These are phyloP conservation scores for Cladobotryum mycophilum DNA, from an alignment of 2,329 filamentous ascomycete genomes.

Conservation along the genomic window DNA sequence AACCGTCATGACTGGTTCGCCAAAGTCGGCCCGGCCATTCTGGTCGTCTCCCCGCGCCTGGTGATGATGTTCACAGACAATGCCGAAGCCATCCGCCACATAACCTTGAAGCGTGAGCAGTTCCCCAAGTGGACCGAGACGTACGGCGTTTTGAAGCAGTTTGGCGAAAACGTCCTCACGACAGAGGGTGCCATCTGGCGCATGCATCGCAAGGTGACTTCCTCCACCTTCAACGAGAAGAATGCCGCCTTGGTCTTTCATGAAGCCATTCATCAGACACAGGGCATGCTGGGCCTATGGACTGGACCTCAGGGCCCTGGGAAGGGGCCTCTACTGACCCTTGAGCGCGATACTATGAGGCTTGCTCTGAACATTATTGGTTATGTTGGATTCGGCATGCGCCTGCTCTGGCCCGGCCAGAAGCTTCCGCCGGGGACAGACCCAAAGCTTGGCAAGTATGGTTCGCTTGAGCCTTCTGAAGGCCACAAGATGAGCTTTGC, in stretches of 20 bases:
- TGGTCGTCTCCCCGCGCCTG: conserved; percentile 53
- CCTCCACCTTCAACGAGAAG: conserved; percentile 68
- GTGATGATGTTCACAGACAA: conserved; percentile 53
- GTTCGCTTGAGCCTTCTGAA: conserved; percentile 36
- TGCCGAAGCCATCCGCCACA: conserved; percentile 59
- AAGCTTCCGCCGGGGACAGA: conserved; percentile 37
- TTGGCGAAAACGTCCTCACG: conserved; percentile 65
- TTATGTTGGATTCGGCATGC: conserved; percentile 65
- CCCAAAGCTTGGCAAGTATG: conserved; percentile 42
- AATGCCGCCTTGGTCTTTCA: conserved; percentile 63
- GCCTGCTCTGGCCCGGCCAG: conserved; percentile 58
- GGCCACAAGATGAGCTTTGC: conserved; percentile 62
- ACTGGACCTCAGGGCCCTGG: conserved; percentile 26
- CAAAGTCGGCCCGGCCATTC: conserved; percentile 55
- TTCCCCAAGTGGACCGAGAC: conserved; percentile 48
- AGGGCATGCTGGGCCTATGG: conserved; percentile 56
- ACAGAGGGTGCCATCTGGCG: conserved; percentile 66
- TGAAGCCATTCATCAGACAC: conserved; percentile 56
- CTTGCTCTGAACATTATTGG: conserved; percentile 52
- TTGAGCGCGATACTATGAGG: conserved; percentile 60
- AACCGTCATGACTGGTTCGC: conserved; percentile 52
- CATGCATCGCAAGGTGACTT: conserved; percentile 64
- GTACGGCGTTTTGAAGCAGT: conserved; percentile 37
- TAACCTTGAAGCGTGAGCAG: conserved; percentile 59
- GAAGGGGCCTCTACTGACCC: conserved; percentile 44